These are phyloP conservation scores for Balansia obtecta DNA, from an alignment of 2,329 filamentous ascomycete species.

Conservation along the genomic window DNA sequence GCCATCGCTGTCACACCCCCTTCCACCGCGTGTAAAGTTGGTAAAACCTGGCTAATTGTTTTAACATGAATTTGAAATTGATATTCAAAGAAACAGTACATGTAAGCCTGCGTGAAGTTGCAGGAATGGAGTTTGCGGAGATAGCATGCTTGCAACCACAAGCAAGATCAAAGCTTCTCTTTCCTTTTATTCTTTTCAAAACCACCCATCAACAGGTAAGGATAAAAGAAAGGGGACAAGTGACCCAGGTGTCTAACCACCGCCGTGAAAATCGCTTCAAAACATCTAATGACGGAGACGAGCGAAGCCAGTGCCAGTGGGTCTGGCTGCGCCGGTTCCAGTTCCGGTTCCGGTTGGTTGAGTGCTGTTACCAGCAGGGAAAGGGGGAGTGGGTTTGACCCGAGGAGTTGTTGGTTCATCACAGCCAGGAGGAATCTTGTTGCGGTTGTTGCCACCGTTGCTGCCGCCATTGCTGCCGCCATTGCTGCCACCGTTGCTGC, in stretches of 20 bases:
- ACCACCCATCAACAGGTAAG: no score
- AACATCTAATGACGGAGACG: slow-evolving; percentile 19
- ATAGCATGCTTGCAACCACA: no score
- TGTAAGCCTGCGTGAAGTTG: no score
- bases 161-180: no score
- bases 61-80: no score
- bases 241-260: neutral
- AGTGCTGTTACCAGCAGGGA: slow-evolving; percentile 27
- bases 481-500: no score
- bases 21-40: neutral
- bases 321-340: slow-evolving; percentile 15
- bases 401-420: slow-evolving; percentile 13
- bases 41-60: no score
- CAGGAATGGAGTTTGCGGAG: no score
- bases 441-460: neutral
- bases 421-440: slow-evolving; percentile 6
- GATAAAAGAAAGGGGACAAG: neutral
- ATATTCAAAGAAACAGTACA: no score
- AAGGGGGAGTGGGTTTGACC: slow-evolving; percentile 27
- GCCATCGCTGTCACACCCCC: neutral
- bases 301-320: slow-evolving; percentile 26
- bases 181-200: no score
- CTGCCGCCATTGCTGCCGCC: neutral
- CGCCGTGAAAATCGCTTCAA: neutral
- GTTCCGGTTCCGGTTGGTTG: slow-evolving; percentile 9